Evolutionary conservation across 768 basidiomycete species (phyloP), one percentile per base, ranked within the genome.

Genomic region (Lactarius akahatsu): DNA sequence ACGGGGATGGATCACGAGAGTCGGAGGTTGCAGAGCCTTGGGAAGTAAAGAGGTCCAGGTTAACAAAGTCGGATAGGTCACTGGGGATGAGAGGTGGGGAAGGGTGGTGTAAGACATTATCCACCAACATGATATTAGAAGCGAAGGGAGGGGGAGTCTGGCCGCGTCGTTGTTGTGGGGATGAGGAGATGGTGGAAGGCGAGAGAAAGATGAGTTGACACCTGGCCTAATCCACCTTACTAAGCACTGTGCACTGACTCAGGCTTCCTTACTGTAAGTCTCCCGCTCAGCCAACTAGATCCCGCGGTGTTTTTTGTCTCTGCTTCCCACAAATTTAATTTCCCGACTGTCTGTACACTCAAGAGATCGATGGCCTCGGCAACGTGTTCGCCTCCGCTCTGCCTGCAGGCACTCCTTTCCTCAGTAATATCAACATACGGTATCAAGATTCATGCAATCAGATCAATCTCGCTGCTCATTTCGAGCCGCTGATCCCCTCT

Each of bases 1-100:
- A 69, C 43, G 59, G 70, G 13, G 70, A 70, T 45, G 70, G 68
- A 28, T 67, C 68, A 59, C 68, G 68, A 52, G 70, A 70, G 61
- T 43, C 59, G 38, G 70, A 70, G 38, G 64, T 58, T 2, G 67
- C 57, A 15, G 64, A 62, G 20, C 58, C 41, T 38, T 69, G 70
- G 1, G 56, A 38, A 6, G 65, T 59, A 41, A 70, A 62, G 26
- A 70, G 68, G 43, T 70, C 70, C 57, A 70, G 50, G 59, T 70
- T 65, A 50, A 70, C 68, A 45, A 69, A 70, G 45, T 70, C 70
- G 34, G 70, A 69, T 32, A 70, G 45, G 45, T 70, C 70, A 40
- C 52, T 43, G 10, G 58, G 50, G 11, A 47, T 62, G 26, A 66
- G 55, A 8, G 68, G 5, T 15, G 69, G 50, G 5, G 61, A 59